Evolutionary conservation across 257 asterid genomes (phyloP).

Genomic region (Solanum ahanhuiri): DNA sequence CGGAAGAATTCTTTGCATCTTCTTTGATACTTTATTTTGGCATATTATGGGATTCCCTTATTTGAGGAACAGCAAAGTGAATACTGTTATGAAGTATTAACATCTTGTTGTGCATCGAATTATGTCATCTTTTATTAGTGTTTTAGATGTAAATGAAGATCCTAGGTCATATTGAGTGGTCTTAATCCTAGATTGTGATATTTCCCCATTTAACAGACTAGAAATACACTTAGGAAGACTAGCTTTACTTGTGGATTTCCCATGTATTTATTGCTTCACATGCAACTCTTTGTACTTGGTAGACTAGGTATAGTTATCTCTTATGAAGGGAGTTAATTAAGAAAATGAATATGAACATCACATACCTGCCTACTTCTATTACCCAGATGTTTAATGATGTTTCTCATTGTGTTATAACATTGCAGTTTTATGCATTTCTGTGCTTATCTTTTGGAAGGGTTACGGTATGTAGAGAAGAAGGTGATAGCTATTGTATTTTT

Average conservation of each 20-base stretch:
- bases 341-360: not conserved
- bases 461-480: not conserved
- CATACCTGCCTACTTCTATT: not conserved
- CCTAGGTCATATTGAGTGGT: not conserved
- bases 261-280: not conserved
- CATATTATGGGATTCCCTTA: not conserved
- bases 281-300: not conserved
- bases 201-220: not conserved
- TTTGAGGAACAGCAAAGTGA: not conserved
- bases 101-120: not conserved
- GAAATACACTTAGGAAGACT: not conserved
- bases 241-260: not conserved
- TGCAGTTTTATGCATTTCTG: not conserved
- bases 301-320: not conserved
- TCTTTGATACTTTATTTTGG: not conserved
- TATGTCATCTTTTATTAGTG: not conserved
- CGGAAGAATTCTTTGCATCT: not conserved
- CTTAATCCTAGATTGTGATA: not conserved
- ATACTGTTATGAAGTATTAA: not conserved
- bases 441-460: not conserved
- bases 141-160: not conserved
- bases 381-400: not conserved
- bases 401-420: not conserved
- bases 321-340: not conserved
- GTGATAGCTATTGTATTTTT: not conserved